phyloP scores from a whole-genome alignment of 2,329 filamentous ascomycete genomes.

The Ceratocystis cacaofunesta region DNA sequence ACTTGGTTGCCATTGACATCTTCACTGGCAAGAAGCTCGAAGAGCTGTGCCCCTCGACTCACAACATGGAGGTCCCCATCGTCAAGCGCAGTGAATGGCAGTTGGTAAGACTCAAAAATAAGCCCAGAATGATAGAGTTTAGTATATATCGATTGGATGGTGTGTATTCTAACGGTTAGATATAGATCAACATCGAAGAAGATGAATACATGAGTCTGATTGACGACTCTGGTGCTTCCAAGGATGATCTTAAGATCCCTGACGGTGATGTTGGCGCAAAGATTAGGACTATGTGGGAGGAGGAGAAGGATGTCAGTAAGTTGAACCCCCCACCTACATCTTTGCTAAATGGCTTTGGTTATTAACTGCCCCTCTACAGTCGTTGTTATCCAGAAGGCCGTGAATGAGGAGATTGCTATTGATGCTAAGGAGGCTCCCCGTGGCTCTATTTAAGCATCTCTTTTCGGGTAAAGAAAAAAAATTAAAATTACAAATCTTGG shows the following conservation, averaged over 20 bases:
- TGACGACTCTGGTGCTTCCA: conserved; percentile 68
- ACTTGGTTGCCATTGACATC: conserved; percentile 95
- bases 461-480: conserved; percentile 17
- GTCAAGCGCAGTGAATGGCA: conserved; percentile 83
- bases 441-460: conserved; percentile 13
- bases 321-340: conserved; percentile 21
- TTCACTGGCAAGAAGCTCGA: conserved; percentile 99
- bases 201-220: conserved; percentile 93
- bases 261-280: conserved; percentile 79
- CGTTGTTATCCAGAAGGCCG: conserved; percentile 70
- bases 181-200: conserved; percentile 77
- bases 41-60: conserved; percentile 95
- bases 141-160: background rate
- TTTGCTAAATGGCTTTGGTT: background rate
- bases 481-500: conserved; percentile 17
- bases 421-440: conserved; percentile 84
- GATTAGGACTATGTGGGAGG: conserved; percentile 68
- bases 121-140: conserved; percentile 17
- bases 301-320: conserved; percentile 92
- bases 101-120: conserved; percentile 51
- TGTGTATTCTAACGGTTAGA: background rate
- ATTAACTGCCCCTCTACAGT: conserved; percentile 45
- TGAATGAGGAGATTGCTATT: conserved; percentile 87
- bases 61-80: conserved; percentile 96
- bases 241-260: conserved; percentile 90